A percentile compares a stretch with the other conserved stretches of the same genome.
These are phyloP conservation scores for Croton setiger DNA, from an alignment of 441 rosid species.

Conservation along the genomic window DNA sequence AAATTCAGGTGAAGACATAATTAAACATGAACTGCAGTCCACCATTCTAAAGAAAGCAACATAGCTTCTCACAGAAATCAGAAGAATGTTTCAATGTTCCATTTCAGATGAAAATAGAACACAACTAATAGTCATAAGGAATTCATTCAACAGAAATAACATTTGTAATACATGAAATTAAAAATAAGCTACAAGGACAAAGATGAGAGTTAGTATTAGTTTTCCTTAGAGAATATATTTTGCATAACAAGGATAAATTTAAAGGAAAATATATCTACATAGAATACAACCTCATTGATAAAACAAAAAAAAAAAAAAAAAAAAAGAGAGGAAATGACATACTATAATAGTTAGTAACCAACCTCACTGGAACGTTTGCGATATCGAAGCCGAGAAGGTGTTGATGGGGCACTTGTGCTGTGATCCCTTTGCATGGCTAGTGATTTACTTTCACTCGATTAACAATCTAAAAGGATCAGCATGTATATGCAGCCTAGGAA, in stretches of 20 bases:
- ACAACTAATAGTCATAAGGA: background rate
- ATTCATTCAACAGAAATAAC: background rate
- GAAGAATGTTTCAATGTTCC: background rate
- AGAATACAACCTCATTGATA: background rate
- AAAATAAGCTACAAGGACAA: background rate
- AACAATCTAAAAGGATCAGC: slow-evolving; percentile 13
- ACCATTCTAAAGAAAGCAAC: background rate
- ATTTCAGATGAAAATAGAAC: background rate
- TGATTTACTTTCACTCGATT: slow-evolving; percentile 17
- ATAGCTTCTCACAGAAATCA: background rate
- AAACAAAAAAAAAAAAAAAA: background rate
- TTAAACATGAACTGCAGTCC: background rate
- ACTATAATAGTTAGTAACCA: slow-evolving; percentile 18
- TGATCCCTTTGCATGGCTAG: slow-evolving; percentile 60
- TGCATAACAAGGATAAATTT: background rate
- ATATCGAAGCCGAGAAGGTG: slow-evolving; percentile 56
- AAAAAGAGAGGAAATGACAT: background rate
- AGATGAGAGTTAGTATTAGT: background rate
- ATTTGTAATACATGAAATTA: background rate
- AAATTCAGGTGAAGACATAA: slow-evolving; percentile 14
- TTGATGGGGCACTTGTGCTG: slow-evolving; percentile 30
- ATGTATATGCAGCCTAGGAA: slow-evolving; percentile 3
- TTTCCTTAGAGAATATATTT: background rate
- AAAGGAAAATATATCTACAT: background rate
- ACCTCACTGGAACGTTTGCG: slow-evolving; percentile 73